phyloP scores from a whole-genome alignment of 2,329 filamentous ascomycete species.

The Epichloe bromicola region DNA sequence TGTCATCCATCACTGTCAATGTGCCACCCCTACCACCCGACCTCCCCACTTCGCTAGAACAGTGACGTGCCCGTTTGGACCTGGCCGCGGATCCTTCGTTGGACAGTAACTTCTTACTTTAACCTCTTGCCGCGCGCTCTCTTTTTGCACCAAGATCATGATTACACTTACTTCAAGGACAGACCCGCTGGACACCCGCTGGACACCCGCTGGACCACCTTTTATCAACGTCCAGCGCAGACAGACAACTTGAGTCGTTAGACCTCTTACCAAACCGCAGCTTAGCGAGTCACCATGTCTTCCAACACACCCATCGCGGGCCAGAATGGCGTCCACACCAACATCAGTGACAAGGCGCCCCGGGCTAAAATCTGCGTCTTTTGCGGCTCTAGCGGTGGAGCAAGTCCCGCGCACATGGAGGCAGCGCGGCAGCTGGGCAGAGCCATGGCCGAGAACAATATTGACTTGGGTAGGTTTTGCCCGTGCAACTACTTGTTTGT shows the following conservation, averaged over 20 bases:
- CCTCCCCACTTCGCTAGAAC: not conserved
- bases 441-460: conserved; percentile 62
- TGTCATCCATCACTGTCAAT: not conserved
- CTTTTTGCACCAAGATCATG: not conserved
- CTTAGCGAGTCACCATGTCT: conserved; percentile 3
- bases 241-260: no score
- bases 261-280: not conserved
- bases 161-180: not conserved
- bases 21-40: not conserved
- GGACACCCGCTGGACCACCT: not conserved
- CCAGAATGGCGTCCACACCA: conserved; percentile 13
- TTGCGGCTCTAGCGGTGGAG: conserved; percentile 72
- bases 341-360: conserved; percentile 11
- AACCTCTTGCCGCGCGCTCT: not conserved
- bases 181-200: not conserved
- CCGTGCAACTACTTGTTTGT: not conserved
- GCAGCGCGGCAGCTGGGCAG: conserved; percentile 64
- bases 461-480: conserved; percentile 48
- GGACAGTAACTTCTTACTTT: not conserved
- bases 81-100: no score
- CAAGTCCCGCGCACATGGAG: conserved; percentile 59
- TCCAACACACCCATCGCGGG: conserved; percentile 7
- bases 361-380: conserved; percentile 77
- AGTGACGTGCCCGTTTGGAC: not conserved
- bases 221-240: not conserved